Conservation (phyloP, 2,329 filamentous ascomycete species). For the Apiospora arundinis region DNA sequence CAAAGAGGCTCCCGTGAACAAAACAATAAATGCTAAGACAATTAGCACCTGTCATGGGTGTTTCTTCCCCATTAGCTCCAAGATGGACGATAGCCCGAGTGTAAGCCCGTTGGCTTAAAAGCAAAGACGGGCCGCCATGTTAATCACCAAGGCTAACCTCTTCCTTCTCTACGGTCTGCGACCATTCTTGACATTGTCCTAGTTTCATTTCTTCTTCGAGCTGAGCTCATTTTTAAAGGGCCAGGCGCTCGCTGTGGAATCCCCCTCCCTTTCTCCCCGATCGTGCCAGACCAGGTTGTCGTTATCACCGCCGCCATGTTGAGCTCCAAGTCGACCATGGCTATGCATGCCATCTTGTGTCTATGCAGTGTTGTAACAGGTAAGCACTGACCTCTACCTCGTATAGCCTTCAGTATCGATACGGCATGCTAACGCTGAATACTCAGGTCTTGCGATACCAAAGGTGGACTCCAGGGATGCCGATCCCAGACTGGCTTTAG, state of each 20-base stretch:
- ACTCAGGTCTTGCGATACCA: constrained; percentile 11
- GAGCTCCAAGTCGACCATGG: constrained; percentile 13
- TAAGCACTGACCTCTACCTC: neutral
- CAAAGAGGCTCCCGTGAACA: constrained; percentile 1
- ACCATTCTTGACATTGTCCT: neutral
- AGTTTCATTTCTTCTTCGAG: constrained; percentile 13
- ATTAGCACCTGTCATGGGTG: neutral
- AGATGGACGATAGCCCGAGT: neutral
- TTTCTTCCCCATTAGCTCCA: constrained; percentile 1
- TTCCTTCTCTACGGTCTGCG: constrained; percentile 11
- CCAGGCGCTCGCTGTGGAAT: constrained; percentile 19
- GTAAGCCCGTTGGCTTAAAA: neutral
- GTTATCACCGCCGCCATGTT: neutral
- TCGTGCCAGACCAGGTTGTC: neutral
- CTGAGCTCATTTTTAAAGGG: constrained; percentile 4
- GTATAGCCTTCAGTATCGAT: neutral
- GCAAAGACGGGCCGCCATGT: constrained; percentile 7
- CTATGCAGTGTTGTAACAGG: constrained; percentile 11
- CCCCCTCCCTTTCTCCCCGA: neutral
- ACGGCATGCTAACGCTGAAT: neutral
- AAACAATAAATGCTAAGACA: constrained; percentile 14
- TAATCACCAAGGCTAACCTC: neutral
- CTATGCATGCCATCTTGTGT: constrained; percentile 2
- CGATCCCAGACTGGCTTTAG: constrained; percentile 25
- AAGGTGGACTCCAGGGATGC: neutral